Conservation (phyloP, 352 stramenopile species). For the Globisporangium parvum region DNA sequence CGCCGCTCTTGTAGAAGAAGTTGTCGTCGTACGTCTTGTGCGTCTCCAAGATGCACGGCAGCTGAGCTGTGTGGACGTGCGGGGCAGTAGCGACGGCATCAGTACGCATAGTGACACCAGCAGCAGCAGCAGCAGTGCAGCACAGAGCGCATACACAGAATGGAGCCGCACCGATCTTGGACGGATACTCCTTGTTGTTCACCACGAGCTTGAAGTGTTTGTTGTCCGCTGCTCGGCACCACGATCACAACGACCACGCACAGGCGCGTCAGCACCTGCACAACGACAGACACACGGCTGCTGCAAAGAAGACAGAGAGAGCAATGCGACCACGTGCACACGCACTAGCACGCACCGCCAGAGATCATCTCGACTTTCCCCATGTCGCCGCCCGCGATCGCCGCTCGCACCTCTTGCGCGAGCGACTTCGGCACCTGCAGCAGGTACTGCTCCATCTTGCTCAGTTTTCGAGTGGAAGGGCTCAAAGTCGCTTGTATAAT, state of each 20-base stretch:
- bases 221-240: conserved; percentile 57
- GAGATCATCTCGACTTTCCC: conserved; percentile 74
- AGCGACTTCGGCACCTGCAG: conserved; percentile 81
- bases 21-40: conserved; percentile 89
- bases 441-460: conserved; percentile 81
- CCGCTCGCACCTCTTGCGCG: conserved; percentile 59
- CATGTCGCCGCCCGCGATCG: conserved; percentile 54
- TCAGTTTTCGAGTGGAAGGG: too few species aligned
- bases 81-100: not conserved
- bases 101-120: not conserved
- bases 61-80: conserved; percentile 37
- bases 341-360: conserved; percentile 26
- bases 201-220: conserved; percentile 79
- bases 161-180: conserved; percentile 55
- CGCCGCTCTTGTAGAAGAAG: conserved; percentile 85
- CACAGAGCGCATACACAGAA: too few species aligned
- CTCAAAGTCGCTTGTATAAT: not conserved
- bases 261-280: not conserved
- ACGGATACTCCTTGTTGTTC: conserved; percentile 68
- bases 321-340: not conserved
- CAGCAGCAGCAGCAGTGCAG: not conserved
- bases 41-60: conserved; percentile 81
- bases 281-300: not conserved
- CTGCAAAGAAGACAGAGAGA: not conserved
- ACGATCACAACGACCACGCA: not conserved